A percentile compares a stretch with the other conserved stretches of the same genome.
phyloP scores from a whole-genome alignment of 2,329 filamentous ascomycete genomes.

The Penicillium vulpinum region DNA sequence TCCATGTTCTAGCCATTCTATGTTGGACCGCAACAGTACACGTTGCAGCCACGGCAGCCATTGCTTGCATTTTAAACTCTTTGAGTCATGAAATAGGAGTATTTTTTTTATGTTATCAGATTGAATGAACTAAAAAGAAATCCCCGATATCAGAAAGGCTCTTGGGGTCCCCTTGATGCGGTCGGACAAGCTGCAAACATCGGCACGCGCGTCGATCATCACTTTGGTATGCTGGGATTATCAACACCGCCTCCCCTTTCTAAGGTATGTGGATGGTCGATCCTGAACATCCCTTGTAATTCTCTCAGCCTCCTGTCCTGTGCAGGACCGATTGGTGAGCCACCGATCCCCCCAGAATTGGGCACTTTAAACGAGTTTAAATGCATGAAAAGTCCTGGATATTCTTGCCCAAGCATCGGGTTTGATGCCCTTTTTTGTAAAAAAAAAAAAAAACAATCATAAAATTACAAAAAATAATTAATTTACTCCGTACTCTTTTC shows the following conservation, averaged over 20 bases:
- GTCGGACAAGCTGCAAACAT: slow-evolving; percentile 11
- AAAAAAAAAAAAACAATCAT: too few species aligned
- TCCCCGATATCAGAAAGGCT: slow-evolving; percentile 4
- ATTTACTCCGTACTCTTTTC: too few species aligned
- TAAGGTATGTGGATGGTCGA: slow-evolving; percentile 3
- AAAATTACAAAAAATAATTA: too few species aligned
- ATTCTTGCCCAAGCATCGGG: not conserved
- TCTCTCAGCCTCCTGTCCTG: not conserved
- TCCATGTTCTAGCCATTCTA: not conserved
- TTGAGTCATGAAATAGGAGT: not conserved
- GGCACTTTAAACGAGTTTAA: not conserved
- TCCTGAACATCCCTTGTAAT: slow-evolving; percentile 8
- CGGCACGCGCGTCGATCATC: slow-evolving; percentile 24
- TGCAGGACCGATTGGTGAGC: not conserved
- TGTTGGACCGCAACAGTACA: not conserved
- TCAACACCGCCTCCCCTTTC: slow-evolving; percentile 26
- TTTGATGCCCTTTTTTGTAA: not conserved
- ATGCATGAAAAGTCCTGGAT: not conserved
- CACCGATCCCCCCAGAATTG: not conserved
- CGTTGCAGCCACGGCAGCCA: not conserved
- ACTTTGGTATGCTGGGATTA: slow-evolving; percentile 21
- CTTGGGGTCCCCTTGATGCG: slow-evolving; percentile 12
- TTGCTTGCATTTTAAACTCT: not conserved
- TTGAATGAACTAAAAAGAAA: not conserved
- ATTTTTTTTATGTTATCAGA: slow-evolving; percentile 1